A percentile compares a stretch with the other conserved stretches of the same genome.
Conservation (phyloP, 345 rosid species). For the Psidium guajava region DNA sequence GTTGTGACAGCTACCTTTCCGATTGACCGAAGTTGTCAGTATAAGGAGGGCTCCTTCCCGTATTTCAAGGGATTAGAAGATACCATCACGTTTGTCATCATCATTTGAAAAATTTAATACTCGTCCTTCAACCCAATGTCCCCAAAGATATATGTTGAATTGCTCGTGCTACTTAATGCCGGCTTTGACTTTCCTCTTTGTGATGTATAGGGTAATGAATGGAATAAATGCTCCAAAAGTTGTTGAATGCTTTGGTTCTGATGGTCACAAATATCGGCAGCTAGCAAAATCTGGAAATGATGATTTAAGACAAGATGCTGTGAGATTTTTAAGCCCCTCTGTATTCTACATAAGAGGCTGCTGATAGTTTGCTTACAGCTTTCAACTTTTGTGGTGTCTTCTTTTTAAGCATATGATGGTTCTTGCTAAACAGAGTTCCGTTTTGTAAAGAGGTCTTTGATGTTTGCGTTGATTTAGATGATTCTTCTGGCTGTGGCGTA, state of each 20-base stretch:
- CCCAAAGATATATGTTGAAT: not conserved
- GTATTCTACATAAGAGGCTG: not conserved
- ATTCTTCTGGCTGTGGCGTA: not conserved
- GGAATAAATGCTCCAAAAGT: constrained; percentile 97
- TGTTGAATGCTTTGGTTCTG: constrained; percentile 89
- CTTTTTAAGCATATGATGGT: not conserved
- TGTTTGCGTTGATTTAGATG: not conserved
- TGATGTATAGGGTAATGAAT: constrained; percentile 67
- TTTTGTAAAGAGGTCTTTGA: not conserved
- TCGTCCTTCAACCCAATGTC: not conserved
- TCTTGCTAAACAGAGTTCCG: not conserved
- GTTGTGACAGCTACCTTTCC: constrained; percentile 82
- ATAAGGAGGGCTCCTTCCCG: constrained; percentile 79
- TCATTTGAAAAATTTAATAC: not conserved
- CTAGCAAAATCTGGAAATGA: constrained; percentile 97
- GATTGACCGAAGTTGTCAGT: constrained; percentile 68
- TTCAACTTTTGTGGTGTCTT: not conserved
- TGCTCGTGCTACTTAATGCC: not conserved
- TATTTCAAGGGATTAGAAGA: constrained; percentile 75
- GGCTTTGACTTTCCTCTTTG: constrained; percentile 2
- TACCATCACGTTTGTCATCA: constrained; percentile 44
- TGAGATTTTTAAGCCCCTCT: constrained; percentile 21
- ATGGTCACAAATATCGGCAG: constrained; percentile 80
- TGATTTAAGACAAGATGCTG: constrained; percentile 99
- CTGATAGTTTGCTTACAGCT: not conserved